Conservation (phyloP, 495 filamentous ascomycete genomes). For the Aspergillus campestris region DNA sequence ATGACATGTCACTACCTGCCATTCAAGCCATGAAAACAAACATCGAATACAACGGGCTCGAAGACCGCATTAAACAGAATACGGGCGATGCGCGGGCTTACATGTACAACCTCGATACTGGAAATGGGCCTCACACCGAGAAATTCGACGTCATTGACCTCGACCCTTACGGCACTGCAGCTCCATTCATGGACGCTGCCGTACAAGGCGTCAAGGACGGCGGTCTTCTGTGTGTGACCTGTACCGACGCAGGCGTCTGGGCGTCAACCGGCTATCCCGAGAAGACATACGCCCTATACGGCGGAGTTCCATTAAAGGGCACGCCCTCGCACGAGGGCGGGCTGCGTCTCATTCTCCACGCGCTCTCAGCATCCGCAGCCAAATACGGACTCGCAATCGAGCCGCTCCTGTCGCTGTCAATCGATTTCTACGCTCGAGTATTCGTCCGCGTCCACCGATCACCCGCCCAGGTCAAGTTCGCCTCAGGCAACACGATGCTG, state of each 20-base stretch:
- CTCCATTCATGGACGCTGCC: slow-evolving; percentile 83
- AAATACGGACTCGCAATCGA: slow-evolving; percentile 88
- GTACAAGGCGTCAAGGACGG: slow-evolving; percentile 76
- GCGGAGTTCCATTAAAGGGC: slow-evolving; percentile 78
- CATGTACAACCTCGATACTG: slow-evolving; percentile 59
- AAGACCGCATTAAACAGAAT: slow-evolving; percentile 60
- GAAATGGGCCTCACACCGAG: slow-evolving; percentile 4
- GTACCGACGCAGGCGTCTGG: slow-evolving; percentile 90
- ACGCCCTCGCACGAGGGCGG: slow-evolving; percentile 82
- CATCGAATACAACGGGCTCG: slow-evolving; percentile 68
- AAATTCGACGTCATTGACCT: slow-evolving; percentile 91
- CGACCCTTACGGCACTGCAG: slow-evolving; percentile 90
- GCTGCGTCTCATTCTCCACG: slow-evolving; percentile 73
- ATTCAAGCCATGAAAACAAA: slow-evolving; percentile 76
- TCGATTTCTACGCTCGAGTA: slow-evolving; percentile 89
- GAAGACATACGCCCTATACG: slow-evolving; percentile 86
- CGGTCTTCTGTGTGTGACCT: slow-evolving; percentile 89
- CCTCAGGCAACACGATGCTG: slow-evolving; percentile 82
- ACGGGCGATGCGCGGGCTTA: slow-evolving; percentile 76
- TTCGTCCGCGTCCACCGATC: slow-evolving; percentile 78
- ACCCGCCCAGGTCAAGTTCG: slow-evolving; percentile 77
- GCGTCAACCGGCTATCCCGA: slow-evolving; percentile 89
- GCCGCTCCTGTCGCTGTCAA: slow-evolving; percentile 81
- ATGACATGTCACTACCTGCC: slow-evolving; percentile 73
- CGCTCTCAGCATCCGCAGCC: slow-evolving; percentile 67